These are phyloP conservation scores for Erysimum cheiri DNA, from an alignment of 441 rosid genomes.

Conservation along the genomic window DNA sequence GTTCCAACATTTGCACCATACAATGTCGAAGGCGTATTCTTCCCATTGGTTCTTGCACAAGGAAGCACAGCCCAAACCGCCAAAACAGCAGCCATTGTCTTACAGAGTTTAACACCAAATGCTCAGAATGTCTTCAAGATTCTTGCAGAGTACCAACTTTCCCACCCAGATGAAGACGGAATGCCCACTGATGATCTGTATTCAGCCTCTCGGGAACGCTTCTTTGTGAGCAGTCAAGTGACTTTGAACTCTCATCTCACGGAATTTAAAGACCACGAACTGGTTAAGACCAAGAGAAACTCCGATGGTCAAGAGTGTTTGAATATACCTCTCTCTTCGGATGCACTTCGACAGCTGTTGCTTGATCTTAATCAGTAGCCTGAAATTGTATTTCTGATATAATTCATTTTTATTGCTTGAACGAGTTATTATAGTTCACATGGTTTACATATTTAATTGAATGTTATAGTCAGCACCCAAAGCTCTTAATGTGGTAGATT, in stretches of 20 bases:
- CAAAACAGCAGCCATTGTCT: conserved; percentile 83
- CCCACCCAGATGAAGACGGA: conserved; percentile 92
- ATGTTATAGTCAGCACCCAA: conserved; percentile 10
- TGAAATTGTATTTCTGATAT: conserved; percentile 1
- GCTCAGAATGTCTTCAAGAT: conserved; percentile 92
- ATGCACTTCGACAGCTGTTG: conserved; percentile 72
- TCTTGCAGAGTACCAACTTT: conserved; percentile 77
- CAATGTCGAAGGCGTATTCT: conserved; percentile 78
- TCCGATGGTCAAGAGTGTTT: conserved; percentile 93
- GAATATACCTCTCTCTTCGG: conserved; percentile 69
- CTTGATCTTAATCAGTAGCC: conserved; percentile 59
- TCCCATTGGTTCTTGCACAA: conserved; percentile 83
- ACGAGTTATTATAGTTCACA: not conserved
- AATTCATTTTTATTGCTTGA: not conserved
- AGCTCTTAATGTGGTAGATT: not conserved
- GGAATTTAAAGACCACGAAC: conserved; percentile 92
- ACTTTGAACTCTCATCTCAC: conserved; percentile 89
- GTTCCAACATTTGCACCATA: conserved; percentile 92
- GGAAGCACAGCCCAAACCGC: conserved; percentile 69
- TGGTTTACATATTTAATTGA: not conserved
- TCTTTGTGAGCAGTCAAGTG: conserved; percentile 90
- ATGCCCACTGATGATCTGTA: conserved; percentile 77
- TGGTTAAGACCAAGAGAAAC: conserved; percentile 77
- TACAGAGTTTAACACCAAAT: conserved; percentile 91
- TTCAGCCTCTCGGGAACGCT: conserved; percentile 70